Conservation (phyloP, 352 stramenopile genomes). For the Pythium diclinum region DNA sequence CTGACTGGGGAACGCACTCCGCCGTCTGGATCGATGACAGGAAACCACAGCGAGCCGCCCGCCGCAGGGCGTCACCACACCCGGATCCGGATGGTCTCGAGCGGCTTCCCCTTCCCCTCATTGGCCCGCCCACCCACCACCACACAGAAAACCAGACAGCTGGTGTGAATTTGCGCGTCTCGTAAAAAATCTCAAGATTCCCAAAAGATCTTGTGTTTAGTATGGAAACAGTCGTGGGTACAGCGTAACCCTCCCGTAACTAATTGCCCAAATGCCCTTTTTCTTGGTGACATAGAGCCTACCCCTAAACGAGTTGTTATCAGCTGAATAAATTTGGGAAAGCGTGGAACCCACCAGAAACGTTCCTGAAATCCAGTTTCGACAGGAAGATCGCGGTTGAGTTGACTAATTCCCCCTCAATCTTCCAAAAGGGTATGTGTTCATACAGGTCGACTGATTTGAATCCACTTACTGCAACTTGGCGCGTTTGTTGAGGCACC, state of each 20-base stretch:
- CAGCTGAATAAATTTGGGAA: conserved; percentile 13
- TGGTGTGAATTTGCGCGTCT: background rate
- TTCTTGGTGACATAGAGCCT: conserved; percentile 4
- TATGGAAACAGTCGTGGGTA: conserved; percentile 8
- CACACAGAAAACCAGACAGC: conserved; percentile 9
- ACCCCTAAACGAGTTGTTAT: conserved; percentile 19
- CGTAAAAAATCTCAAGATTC: background rate
- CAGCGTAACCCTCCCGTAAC: conserved; percentile 9
- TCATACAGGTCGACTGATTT: conserved; percentile 5
- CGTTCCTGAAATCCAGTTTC: conserved; percentile 22
- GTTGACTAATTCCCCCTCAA: background rate
- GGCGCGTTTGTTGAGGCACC: background rate
- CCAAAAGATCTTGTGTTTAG: conserved; percentile 11
- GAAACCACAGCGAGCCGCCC: background rate
- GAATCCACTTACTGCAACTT: background rate
- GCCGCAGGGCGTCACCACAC: background rate
- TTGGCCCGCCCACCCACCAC: background rate
- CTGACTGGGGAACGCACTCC: background rate
- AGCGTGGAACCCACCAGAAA: conserved; percentile 12
- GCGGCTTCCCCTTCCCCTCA: conserved; percentile 16
- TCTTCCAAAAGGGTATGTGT: background rate
- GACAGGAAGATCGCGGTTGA: background rate
- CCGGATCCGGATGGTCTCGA: too few relatives aligned
- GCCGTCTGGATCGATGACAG: conserved; percentile 1
- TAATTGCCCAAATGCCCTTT: conserved; percentile 13